Evolutionary conservation across 306 rosid genomes (phyloP).

Genomic region (Albizia julibrissin): DNA sequence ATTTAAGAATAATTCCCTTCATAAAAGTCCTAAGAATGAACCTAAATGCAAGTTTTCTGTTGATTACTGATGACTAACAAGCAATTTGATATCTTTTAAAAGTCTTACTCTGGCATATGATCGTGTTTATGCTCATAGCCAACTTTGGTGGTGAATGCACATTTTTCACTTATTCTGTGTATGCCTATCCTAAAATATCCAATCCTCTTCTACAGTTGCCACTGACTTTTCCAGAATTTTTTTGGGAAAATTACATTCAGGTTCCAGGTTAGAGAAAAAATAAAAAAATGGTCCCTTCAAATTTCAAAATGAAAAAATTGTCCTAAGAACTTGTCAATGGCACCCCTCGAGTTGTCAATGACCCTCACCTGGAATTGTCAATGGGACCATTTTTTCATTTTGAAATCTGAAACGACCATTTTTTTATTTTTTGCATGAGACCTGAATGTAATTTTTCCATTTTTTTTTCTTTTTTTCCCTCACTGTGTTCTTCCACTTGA

Average conservation of each 20-base stretch:
- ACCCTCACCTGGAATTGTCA: too few species aligned
- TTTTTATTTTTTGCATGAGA: too few species aligned
- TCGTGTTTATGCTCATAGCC: neutral
- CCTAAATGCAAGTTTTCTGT: neutral
- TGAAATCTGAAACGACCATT: too few species aligned
- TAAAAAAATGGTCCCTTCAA: too few species aligned
- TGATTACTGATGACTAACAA: neutral
- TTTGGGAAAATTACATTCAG: too few species aligned
- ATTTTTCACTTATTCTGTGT: neutral
- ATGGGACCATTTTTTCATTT: too few species aligned
- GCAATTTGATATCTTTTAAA: neutral
- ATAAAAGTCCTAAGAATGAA: neutral
- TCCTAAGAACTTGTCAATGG: too few species aligned
- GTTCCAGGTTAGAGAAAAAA: too few species aligned
- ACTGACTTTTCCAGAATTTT: neutral
- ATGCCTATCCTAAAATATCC: neutral
- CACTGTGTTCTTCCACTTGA: neutral
- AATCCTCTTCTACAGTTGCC: neutral
- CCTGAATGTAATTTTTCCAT: too few species aligned
- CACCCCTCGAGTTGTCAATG: too few species aligned
- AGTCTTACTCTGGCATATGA: neutral
- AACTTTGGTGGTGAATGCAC: slow-evolving; percentile 2
- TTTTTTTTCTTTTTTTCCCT: neutral
- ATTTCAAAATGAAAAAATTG: too few species aligned
- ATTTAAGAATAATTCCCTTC: neutral